These are phyloP conservation scores for Lepidium didymum DNA, from an alignment of 345 rosid species.

Conservation along the genomic window DNA sequence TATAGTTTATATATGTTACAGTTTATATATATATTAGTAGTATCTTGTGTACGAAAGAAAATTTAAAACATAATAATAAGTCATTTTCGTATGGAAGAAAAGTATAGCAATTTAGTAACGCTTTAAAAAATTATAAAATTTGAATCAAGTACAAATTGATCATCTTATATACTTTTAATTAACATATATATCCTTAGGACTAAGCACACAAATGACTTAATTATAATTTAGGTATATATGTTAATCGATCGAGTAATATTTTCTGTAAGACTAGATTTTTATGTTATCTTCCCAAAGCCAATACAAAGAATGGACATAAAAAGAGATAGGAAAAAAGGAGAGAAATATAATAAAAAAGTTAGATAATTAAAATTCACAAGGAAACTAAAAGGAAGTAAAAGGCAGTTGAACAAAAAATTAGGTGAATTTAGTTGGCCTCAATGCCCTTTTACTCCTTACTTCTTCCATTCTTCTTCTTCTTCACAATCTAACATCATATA, in stretches of 20 bases:
- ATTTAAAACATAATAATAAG: background rate
- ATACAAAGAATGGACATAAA: background rate
- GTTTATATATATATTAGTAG: no score
- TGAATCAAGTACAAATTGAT: background rate
- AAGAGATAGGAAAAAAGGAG: conserved; percentile 5
- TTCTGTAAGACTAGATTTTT: background rate
- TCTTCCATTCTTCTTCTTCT: conserved; percentile 5
- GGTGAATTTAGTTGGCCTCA: conserved; percentile 33
- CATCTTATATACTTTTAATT: background rate
- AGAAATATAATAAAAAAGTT: background rate
- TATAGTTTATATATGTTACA: background rate
- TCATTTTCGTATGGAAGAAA: background rate
- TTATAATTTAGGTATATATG: background rate
- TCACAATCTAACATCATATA: conserved; percentile 5
- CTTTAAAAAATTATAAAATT: background rate
- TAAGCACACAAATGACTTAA: background rate
- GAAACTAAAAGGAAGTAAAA: conserved; percentile 24
- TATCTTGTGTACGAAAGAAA: background rate
- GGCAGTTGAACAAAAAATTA: conserved; percentile 34
- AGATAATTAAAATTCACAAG: background rate
- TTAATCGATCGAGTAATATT: background rate
- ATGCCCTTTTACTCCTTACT: conserved; percentile 21
- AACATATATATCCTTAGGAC: background rate
- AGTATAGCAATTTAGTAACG: background rate
- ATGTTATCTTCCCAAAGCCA: background rate